Evolutionary conservation across 2,329 filamentous ascomycete species (phyloP).

Genomic region (Pseudogymnoascus sp.): DNA sequence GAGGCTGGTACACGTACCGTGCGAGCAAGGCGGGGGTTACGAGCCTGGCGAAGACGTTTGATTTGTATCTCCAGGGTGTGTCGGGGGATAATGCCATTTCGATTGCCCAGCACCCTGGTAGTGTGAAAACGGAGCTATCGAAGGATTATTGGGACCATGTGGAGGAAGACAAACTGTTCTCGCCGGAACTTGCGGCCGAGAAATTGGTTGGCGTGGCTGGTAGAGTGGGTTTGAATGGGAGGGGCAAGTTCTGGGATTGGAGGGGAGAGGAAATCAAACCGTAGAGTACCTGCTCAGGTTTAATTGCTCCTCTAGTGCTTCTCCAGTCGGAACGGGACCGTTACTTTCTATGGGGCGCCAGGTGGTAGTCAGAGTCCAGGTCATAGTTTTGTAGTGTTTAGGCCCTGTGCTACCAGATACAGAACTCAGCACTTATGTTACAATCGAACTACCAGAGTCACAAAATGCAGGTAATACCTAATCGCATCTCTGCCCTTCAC

Average conservation of each 20-base stretch:
- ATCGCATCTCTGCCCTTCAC: not conserved
- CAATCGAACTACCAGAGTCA: not conserved
- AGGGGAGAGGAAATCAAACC: slow-evolving; percentile 49
- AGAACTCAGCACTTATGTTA: not conserved
- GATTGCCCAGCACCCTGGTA: slow-evolving; percentile 69
- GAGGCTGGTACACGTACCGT: slow-evolving; percentile 78
- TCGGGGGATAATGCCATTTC: slow-evolving; percentile 56
- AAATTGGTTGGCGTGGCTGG: slow-evolving; percentile 52
- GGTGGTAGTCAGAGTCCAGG: no score
- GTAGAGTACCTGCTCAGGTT: not conserved
- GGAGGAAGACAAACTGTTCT: slow-evolving; percentile 54
- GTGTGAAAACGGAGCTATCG: slow-evolving; percentile 67
- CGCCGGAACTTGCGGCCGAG: slow-evolving; percentile 56
- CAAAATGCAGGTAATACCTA: not conserved
- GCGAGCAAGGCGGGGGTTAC: slow-evolving; percentile 68
- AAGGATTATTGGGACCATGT: slow-evolving; percentile 63
- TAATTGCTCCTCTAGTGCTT: not conserved
- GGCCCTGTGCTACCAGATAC: not conserved
- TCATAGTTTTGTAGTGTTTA: not conserved
- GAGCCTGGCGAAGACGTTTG: slow-evolving; percentile 61
- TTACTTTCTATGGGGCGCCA: no score
- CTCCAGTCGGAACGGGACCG: no score
- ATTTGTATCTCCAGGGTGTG: slow-evolving; percentile 52
- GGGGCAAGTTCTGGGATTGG: slow-evolving; percentile 64
- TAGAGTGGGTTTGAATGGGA: slow-evolving; percentile 37